Conservation (phyloP, 2,329 filamentous ascomycete species). For the Tricladium varicosporioides region DNA sequence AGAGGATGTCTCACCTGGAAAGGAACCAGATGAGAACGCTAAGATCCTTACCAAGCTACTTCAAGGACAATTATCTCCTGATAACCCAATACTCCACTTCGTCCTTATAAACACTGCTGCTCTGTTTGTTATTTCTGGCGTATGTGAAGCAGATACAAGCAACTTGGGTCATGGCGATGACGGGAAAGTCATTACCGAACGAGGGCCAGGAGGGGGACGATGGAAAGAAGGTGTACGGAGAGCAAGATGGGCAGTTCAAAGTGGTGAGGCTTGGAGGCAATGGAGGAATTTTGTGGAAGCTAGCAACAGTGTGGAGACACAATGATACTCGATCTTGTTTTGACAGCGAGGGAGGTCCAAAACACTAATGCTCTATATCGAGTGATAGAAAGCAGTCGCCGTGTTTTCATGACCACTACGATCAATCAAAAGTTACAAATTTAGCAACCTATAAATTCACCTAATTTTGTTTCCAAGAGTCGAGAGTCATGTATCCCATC, state of each 20-base stretch:
- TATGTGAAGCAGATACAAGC: slow-evolving; percentile 81
- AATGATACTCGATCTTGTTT: background rate
- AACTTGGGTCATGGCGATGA: slow-evolving; percentile 79
- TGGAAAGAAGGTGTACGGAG: slow-evolving; percentile 95
- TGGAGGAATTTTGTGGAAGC: slow-evolving; percentile 82
- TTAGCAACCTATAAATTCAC: background rate
- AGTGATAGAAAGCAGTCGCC: background rate
- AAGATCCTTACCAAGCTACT: slow-evolving; percentile 77
- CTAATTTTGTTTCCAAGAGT: background rate
- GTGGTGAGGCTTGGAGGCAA: slow-evolving; percentile 79
- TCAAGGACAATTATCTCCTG: slow-evolving; percentile 65
- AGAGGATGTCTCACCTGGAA: slow-evolving; percentile 75
- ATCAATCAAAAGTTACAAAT: background rate
- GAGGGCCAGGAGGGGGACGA: slow-evolving; percentile 78
- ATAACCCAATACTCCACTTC: slow-evolving; percentile 88
- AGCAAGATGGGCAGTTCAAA: slow-evolving; percentile 84
- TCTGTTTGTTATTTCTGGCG: slow-evolving; percentile 78
- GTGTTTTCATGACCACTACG: no score
- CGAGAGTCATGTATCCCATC: background rate
- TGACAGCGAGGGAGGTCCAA: background rate
- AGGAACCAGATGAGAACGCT: slow-evolving; percentile 84
- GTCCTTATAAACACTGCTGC: slow-evolving; percentile 93
- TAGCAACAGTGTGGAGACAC: slow-evolving; percentile 39
- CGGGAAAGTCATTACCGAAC: slow-evolving; percentile 74
- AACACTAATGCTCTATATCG: background rate